These are phyloP conservation scores for Oxyria digyna DNA, from an alignment of 148 eudicot genomes.

Conservation along the genomic window DNA sequence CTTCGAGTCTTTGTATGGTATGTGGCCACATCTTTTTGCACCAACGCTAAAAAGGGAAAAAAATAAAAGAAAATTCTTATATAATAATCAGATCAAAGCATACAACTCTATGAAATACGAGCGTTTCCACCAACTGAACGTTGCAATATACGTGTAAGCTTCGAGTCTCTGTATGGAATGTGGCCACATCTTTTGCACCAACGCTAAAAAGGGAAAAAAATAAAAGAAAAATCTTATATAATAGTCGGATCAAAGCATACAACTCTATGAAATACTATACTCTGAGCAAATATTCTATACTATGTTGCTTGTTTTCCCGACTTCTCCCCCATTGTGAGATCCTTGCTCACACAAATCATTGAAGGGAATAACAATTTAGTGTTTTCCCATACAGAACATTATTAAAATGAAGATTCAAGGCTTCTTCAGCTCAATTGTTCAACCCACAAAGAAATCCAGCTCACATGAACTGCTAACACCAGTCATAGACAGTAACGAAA, in stretches of 20 bases:
- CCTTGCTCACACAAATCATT: too few species aligned
- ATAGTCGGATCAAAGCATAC: background rate
- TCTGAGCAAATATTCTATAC: too few species aligned
- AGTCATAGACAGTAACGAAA: background rate
- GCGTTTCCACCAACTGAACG: constrained; percentile 98
- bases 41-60: constrained; percentile 42
- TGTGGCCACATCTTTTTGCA: constrained; percentile 74
- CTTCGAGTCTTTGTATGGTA: constrained; percentile 91
- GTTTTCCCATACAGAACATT: too few species aligned
- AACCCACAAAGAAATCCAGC: too few species aligned
- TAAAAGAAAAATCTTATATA: background rate
- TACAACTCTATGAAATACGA: constrained; percentile 17
- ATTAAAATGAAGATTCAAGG: too few species aligned
- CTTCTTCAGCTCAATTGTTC: too few species aligned
- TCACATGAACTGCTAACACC: too few species aligned
- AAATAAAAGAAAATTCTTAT: background rate
- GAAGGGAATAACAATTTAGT: too few species aligned
- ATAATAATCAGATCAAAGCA: background rate
- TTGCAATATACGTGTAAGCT: constrained; percentile 85
- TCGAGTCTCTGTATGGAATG: constrained; percentile 88
- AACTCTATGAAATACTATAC: too few species aligned
- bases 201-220: constrained; percentile 31
- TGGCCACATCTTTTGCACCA: constrained; percentile 80
- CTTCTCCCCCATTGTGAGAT: too few species aligned
- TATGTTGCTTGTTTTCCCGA: too few species aligned